A percentile compares a stretch with the other conserved stretches of the same genome.
Conservation (phyloP, 1,284 basidiomycete genomes). For the Ceraceosorus guamensis region DNA sequence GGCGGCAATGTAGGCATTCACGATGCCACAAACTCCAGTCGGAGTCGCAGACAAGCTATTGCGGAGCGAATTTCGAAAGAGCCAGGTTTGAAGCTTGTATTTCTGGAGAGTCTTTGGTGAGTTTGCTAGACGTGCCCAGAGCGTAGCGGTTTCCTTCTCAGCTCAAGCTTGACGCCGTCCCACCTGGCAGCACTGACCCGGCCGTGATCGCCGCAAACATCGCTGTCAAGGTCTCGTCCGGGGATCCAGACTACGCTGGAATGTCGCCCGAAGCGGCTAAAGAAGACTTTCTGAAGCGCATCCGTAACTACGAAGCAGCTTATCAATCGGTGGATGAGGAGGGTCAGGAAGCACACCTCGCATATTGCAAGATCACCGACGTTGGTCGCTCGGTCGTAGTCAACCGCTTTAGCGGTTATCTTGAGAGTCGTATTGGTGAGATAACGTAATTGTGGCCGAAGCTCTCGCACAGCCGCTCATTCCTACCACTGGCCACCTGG, state of each 20-base stretch:
- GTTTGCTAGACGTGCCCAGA: background rate
- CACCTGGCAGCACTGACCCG: conserved; percentile 85
- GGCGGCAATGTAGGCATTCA: conserved; percentile 98
- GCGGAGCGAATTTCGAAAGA: conserved; percentile 74
- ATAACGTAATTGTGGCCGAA: too few relatives aligned
- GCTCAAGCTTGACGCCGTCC: background rate
- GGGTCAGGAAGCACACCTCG: conserved; percentile 62
- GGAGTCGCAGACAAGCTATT: conserved; percentile 67
- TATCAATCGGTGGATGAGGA: conserved; percentile 72
- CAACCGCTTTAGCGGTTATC: conserved; percentile 60
- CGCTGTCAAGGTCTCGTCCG: conserved; percentile 86
- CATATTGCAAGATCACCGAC: conserved; percentile 46
- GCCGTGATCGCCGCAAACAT: conserved; percentile 89
- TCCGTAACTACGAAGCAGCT: conserved; percentile 86
- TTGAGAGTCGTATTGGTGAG: conserved; percentile 78
- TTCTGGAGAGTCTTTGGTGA: conserved; percentile 61
- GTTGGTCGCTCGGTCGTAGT: conserved; percentile 48
- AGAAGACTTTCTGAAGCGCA: conserved; percentile 79
- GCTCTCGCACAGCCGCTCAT: background rate
- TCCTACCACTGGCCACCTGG: background rate
- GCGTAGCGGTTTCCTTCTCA: background rate
- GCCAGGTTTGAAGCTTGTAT: conserved; percentile 81
- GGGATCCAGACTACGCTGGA: conserved; percentile 94
- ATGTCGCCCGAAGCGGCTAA: conserved; percentile 78
- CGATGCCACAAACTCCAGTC: conserved; percentile 90